phyloP scores from a whole-genome alignment of 2,329 filamentous ascomycete genomes.

The Leptodontidium sp. region DNA sequence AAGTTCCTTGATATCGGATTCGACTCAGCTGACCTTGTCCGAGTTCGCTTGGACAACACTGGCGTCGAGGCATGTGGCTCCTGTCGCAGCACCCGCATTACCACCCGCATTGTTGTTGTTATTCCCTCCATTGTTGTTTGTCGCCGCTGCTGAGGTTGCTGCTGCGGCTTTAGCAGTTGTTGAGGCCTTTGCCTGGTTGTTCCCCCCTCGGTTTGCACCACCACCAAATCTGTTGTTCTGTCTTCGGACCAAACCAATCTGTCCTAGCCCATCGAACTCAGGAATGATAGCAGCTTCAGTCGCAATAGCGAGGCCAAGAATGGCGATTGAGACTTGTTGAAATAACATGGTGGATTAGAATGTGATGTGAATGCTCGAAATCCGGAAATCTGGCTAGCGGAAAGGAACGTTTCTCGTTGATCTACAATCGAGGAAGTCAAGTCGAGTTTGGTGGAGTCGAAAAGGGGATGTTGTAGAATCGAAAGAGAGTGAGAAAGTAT shows the following conservation, averaged over 20 bases:
- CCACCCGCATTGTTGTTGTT: background rate
- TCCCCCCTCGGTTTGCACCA: slow-evolving; percentile 17
- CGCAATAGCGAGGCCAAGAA: slow-evolving; percentile 22
- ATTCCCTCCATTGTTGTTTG: background rate
- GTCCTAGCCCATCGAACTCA: slow-evolving; percentile 21
- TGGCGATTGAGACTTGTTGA: slow-evolving; percentile 19
- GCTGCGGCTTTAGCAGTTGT: too few relatives aligned
- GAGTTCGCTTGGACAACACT: slow-evolving; percentile 36
- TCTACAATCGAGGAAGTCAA: slow-evolving; percentile 35
- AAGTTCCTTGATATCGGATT: background rate
- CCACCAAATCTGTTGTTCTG: slow-evolving; percentile 21
- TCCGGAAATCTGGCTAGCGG: slow-evolving; percentile 3
- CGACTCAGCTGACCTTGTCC: slow-evolving; percentile 27
- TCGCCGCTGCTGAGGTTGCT: too few relatives aligned
- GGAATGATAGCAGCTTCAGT: slow-evolving; percentile 27
- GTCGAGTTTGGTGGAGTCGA: slow-evolving; percentile 23
- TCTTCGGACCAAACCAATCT: slow-evolving; percentile 20
- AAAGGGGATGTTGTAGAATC: slow-evolving; percentile 17
- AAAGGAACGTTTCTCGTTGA: slow-evolving; percentile 29
- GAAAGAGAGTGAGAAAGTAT: slow-evolving; percentile 20
- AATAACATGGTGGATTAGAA: slow-evolving; percentile 27
- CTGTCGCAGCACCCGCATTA: slow-evolving; percentile 25
- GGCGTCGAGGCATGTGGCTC: slow-evolving; percentile 51
- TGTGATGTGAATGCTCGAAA: slow-evolving; percentile 1
- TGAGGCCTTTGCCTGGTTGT: background rate